phyloP scores from a whole-genome alignment of 2,329 filamentous ascomycete species.

The Fulvia fulva region DNA sequence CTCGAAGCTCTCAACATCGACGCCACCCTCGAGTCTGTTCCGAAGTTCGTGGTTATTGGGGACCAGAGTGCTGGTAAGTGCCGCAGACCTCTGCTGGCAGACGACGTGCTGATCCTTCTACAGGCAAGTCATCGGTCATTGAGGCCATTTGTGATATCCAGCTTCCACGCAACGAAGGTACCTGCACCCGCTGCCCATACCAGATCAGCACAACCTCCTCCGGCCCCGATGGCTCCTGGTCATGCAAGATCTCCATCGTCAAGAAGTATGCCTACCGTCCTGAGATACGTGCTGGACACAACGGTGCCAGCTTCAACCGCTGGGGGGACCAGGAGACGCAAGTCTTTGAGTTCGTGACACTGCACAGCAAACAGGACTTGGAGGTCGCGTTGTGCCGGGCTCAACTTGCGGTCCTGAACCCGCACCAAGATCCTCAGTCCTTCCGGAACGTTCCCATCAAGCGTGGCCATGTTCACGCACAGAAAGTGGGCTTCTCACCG shows the following conservation, averaged over 20 bases:
- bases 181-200: conserved; percentile 73
- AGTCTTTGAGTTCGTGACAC: conserved; percentile 58
- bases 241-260: conserved; percentile 63
- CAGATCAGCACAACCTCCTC: conserved; percentile 66
- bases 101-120: neutral
- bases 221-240: conserved; percentile 51
- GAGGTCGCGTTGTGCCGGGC: conserved; percentile 68
- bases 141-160: conserved; percentile 58
- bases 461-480: neutral
- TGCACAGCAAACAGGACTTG: conserved; percentile 60
- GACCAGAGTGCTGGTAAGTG: conserved; percentile 82
- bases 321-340: conserved; percentile 54
- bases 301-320: conserved; percentile 59
- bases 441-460: conserved; percentile 32
- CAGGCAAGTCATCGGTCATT: conserved; percentile 30
- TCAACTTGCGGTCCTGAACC: conserved; percentile 73
- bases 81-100: conserved; percentile 48
- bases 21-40: conserved; percentile 62
- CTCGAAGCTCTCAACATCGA: conserved; percentile 71
- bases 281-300: conserved; percentile 52
- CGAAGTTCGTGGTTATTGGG: conserved; percentile 77
- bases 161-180: conserved; percentile 65
- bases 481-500: conserved; percentile 68
- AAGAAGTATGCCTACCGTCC: conserved; percentile 58
- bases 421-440: conserved; percentile 46